Base-by-base conservation (phyloP, 163 green algal species). In the Prototheca wickerhamii region DNA sequence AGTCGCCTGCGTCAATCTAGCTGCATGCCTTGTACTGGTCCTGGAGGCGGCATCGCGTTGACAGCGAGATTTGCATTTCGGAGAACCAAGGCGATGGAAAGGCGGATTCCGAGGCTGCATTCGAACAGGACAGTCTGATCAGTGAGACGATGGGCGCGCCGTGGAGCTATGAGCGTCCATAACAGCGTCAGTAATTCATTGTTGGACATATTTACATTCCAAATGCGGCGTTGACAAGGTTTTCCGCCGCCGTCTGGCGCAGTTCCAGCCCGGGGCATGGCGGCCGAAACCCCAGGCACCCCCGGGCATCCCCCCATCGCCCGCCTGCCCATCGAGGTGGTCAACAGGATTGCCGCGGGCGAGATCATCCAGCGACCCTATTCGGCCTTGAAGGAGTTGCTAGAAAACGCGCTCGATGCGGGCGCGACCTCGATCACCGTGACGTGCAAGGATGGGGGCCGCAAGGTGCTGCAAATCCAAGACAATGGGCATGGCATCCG, bases 391-490 rank as follows among this genome's bases (percentile, higher is more conserved):
- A 98, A 99, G 73, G 94, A 99, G 76, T 72, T 99, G 73, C 57
- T 99, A 26, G 94, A 99, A 76, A 99, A 99, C 78, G 87, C 74
- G 32, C 34, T 98, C 2, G 94, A 99, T 49, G 94, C 93, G 26
- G 86, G 82, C 8, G 69, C 91, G 20, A 93, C 86, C 0, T 71
- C 37, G 30, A 85, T 99, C 43, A 79, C 25, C 21, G 76, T 99
- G 0, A 72, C 78, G 0, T 76, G 92, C 4, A 96, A 95, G 63
- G 91, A 98, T n/a, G 90, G 92, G n/a, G 92, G 93, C 29, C 80
- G 89, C 46, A 93, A 92, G 75, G 57, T 96, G 46, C 82, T 98
- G 42, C 87, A 95, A 65, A 86, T 99, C 10, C 79, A 86, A 26
- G 94, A 99, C 76, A 91, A 98, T 67, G 94, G 93, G 20, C 67